phyloP scores from a whole-genome alignment of 371 early-diverging fungal genomes.

The Rhizopus sp. region DNA sequence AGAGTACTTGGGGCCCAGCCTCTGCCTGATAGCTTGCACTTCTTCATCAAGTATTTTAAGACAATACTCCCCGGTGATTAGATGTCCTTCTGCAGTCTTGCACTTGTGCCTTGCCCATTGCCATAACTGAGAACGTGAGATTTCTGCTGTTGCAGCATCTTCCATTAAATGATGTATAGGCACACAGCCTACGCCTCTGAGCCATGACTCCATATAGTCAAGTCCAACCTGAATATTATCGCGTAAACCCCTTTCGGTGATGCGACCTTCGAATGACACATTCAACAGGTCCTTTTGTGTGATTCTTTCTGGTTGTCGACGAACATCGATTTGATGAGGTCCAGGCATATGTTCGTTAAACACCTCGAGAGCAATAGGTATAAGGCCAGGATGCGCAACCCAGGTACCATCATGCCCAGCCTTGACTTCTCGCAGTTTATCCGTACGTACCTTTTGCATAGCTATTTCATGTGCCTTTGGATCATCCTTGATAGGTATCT shows the following conservation, averaged over 20 bases:
- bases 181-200: slow-evolving; percentile 95
- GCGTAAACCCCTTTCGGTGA: slow-evolving; percentile 90
- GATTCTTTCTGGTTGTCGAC: slow-evolving; percentile 90
- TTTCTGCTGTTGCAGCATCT: slow-evolving; percentile 89
- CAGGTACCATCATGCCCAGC: slow-evolving; percentile 97
- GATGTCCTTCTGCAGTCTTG: slow-evolving; percentile 78
- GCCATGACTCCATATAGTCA: slow-evolving; percentile 95
- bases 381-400: slow-evolving; percentile 97
- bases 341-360: slow-evolving; percentile 95
- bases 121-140: slow-evolving; percentile 95
- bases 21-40: slow-evolving; percentile 63
- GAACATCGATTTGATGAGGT: slow-evolving; percentile 92
- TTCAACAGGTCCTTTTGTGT: slow-evolving; percentile 82
- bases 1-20: slow-evolving; percentile 64
- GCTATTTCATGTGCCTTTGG: slow-evolving; percentile 84
- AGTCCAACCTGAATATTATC: slow-evolving; percentile 90
- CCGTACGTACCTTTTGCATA: slow-evolving; percentile 89
- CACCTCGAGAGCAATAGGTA: slow-evolving; percentile 81
- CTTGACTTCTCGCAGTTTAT: slow-evolving; percentile 91
- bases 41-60: slow-evolving; percentile 84
- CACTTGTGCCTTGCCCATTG: slow-evolving; percentile 95
- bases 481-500: slow-evolving; percentile 96
- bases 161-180: slow-evolving; percentile 75
- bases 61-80: slow-evolving; percentile 75
- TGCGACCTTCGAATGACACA: slow-evolving; percentile 73